Evolutionary conservation across 441 rosid genomes (phyloP), one percentile per base, ranked within the genome.

Genomic region (Aleurites moluccanus): DNA sequence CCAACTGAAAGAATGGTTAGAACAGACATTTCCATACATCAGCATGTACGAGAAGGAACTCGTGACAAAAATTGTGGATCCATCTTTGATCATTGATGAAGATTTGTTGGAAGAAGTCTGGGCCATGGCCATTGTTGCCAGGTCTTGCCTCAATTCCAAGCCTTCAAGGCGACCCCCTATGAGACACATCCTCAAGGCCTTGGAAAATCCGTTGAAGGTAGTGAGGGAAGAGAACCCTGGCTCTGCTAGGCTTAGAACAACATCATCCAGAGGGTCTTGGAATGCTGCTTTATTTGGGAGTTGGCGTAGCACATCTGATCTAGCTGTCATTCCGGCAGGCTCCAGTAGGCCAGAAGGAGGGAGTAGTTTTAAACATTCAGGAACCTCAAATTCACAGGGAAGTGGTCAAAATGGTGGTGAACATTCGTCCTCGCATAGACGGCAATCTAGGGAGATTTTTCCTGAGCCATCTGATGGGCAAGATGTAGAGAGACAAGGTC

Each of bases 111-210:
- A 94, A 79, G 99, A 96, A 86, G 98, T 96, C 33, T 96, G 98
- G 99, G 98, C 98, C 16, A 89, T 92, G 95, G 98, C 98, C 18
- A 88, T 96, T 73, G 90, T 96, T 59, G 98, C 99, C 18, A 86
- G 89, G 75, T 96, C 99, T 35, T 96, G 98, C 87, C 88, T 96
- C 64, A 91, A 92, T 80, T 94, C 96, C 15, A 92, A 92, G 86
- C 94, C 97, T 74, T 84, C 96, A 3, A 92, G 89, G 79, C 88
- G 99, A 52, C 99, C 99, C 0, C 88, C 85, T 3, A 94, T 94
- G 97, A 89, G 94, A 82, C 87, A 96, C 81, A 84, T 96, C 67
- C 89, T 91, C 50, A 91, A 88, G 82, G 99, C 99, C 0, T 80
- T 96, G 71, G 98, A 96, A 76, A 96, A 94, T 72, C 99, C 98